phyloP scores from a whole-genome alignment of 176 grass and related monocot species.

The Triticum monococcum region DNA sequence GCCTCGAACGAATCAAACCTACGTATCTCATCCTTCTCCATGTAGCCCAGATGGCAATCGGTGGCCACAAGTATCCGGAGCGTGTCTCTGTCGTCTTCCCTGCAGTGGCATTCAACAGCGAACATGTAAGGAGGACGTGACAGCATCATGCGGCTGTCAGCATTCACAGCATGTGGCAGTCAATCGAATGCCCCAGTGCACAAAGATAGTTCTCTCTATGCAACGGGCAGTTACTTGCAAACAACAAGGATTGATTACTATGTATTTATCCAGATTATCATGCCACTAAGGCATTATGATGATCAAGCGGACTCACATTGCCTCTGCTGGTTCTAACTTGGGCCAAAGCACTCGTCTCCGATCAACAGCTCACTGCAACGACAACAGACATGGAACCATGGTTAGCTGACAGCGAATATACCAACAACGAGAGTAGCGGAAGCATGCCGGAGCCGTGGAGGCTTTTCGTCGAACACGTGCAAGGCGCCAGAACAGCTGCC shows the following conservation, averaged over 20 bases:
- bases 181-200: neutral
- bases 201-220: neutral
- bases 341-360: neutral
- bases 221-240: neutral
- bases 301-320: conserved; percentile 26
- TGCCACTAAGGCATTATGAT: neutral
- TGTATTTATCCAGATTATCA: neutral
- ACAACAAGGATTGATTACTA: neutral
- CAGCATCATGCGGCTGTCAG: neutral
- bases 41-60: conserved; percentile 90
- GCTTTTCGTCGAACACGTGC: conserved; percentile 22
- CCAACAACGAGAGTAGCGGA: neutral
- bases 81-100: conserved; percentile 30
- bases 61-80: conserved; percentile 71
- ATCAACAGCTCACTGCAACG: neutral
- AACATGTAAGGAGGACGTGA: neutral
- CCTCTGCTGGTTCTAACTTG: neutral
- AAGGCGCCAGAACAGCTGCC: neutral
- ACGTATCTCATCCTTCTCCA: conserved; percentile 95
- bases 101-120: neutral
- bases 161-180: neutral
- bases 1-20: conserved; percentile 87
- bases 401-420: neutral
- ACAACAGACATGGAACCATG: neutral
- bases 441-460: neutral